Base-by-base conservation (phyloP, 2,329 filamentous ascomycete genomes). In the Aspergillus puulaauensis region DNA sequence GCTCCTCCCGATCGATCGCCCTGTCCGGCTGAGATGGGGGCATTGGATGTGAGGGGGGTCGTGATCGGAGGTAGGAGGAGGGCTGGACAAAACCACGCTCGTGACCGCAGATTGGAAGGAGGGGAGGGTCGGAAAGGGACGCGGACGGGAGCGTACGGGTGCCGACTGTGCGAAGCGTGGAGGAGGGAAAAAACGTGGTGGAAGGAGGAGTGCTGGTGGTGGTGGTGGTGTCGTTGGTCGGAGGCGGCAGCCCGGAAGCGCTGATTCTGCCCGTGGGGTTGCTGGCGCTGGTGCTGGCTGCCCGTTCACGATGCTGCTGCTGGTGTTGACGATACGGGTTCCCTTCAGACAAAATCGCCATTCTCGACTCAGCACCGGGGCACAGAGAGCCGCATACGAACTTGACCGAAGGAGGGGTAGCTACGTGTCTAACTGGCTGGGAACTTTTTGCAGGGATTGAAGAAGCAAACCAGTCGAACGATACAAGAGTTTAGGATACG, bases 1-100 rank as follows among this genome's bases (percentile, higher is more conserved):
- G 74, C 72, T 82, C 79, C 69, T 81, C 79, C 66, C 73, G 70
- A 63, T 82, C 78, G 63, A 80, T 75, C 50, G 76, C 73, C 67
- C 75, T 76, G 64, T 80, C 76, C 53, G 73, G 68, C 63, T 73
- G 69, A 44, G 68, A 56, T 57, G 75, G 71, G 62, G 73, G 66
- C 69, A 76, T 77, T 73, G 76, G 73, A 64, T 71, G 70, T 53
- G 76, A 73, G 46, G 69, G 63, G 56, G 67, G 66, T 59, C 70
- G 68, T 54, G 73, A 77, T 54, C 75, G 77, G 63, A 80, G 72
- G 65, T 79, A 79, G 61, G 77, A 79, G 64, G 77, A 76, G 61
- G 77, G 79, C 70, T 79, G 75, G 65, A 81, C 76, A 66, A 79
- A 80, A 66, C 68, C 72, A 57, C 61, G 68, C 72, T 79, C 78